Evolutionary conservation across 2,329 filamentous ascomycete species (phyloP).

Genomic region (Botrytis tulipae): DNA sequence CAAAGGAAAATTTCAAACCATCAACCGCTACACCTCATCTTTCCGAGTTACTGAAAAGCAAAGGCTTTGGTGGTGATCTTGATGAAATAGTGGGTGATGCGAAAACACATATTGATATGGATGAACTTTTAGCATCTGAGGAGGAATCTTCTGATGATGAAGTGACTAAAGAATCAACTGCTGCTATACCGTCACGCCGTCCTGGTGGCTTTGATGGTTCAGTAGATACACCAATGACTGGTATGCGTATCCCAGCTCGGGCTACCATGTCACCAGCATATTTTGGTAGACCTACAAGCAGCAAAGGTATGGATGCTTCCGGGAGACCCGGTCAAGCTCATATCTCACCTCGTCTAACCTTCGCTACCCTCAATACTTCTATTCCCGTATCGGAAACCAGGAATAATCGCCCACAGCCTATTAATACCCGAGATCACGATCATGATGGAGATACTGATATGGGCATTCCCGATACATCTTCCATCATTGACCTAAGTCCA

Average conservation of each 20-base stretch:
- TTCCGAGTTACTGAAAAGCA: conserved; percentile 61
- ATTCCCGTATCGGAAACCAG: conserved; percentile 27
- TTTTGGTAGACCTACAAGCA: conserved; percentile 52
- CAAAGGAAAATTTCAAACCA: conserved; percentile 46
- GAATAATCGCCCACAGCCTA: conserved; percentile 23
- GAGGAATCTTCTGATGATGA: conserved; percentile 56
- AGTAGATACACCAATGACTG: conserved; percentile 38
- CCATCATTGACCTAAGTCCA: conserved; percentile 65
- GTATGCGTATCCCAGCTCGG: conserved; percentile 59
- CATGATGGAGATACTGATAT: conserved; percentile 38
- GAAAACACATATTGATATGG: conserved; percentile 52
- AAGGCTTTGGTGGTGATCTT: conserved; percentile 60
- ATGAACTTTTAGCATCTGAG: conserved; percentile 50
- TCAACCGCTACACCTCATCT: conserved; percentile 64
- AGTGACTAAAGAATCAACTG: conserved; percentile 43
- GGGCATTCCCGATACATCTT: conserved; percentile 47
- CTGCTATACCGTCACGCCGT: conserved; percentile 38
- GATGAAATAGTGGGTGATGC: conserved; percentile 61
- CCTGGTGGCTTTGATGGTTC: conserved; percentile 38
- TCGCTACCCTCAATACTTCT: conserved; percentile 37
- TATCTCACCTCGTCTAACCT: conserved; percentile 42
- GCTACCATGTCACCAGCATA: conserved; percentile 53
- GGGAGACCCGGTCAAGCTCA: conserved; percentile 40
- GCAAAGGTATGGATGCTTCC: conserved; percentile 50
- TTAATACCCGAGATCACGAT: conserved; percentile 23